Evolutionary conservation across 2,329 filamentous ascomycete genomes (phyloP).

Genomic region (Pseudonectria buxi): DNA sequence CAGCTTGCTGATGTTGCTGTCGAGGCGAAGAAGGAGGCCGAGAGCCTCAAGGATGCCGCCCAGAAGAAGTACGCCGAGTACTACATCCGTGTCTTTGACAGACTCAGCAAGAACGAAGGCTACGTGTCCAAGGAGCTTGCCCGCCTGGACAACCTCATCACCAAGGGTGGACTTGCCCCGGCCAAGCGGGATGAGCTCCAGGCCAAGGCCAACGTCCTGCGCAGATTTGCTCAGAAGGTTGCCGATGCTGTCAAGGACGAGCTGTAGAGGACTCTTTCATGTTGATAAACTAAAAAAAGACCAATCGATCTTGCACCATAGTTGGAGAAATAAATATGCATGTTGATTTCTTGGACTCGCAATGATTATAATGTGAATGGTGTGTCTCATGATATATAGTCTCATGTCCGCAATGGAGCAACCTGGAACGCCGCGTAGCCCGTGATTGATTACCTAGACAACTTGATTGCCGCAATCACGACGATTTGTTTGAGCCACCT

Average conservation of each 20-base stretch:
- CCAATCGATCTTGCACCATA: slow-evolving; percentile 5
- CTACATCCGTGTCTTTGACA: slow-evolving; percentile 86
- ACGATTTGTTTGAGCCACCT: slow-evolving; percentile 30
- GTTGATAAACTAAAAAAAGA: slow-evolving; percentile 6
- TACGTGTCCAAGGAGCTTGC: slow-evolving; percentile 82
- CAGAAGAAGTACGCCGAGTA: slow-evolving; percentile 81
- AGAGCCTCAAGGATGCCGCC: slow-evolving; percentile 53
- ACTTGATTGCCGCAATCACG: background rate
- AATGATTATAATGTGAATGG: no score
- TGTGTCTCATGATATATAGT: slow-evolving; percentile 4
- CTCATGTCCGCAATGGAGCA: slow-evolving; percentile 8
- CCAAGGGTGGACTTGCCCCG: slow-evolving; percentile 78
- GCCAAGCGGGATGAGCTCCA: slow-evolving; percentile 86
- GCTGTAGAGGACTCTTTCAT: slow-evolving; percentile 24
- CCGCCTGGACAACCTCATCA: slow-evolving; percentile 70
- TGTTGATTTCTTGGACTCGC: slow-evolving; percentile 12
- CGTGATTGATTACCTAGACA: background rate
- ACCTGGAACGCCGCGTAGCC: slow-evolving; percentile 7
- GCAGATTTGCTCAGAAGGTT: slow-evolving; percentile 62
- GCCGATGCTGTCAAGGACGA: slow-evolving; percentile 53
- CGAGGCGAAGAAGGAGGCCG: slow-evolving; percentile 67
- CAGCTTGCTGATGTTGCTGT: slow-evolving; percentile 56
- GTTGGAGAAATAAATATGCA: slow-evolving; percentile 6
- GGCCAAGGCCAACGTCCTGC: slow-evolving; percentile 80
- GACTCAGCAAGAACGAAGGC: slow-evolving; percentile 68